phyloP scores from a whole-genome alignment of 2,329 filamentous ascomycete species.

The Beauveria australis region DNA sequence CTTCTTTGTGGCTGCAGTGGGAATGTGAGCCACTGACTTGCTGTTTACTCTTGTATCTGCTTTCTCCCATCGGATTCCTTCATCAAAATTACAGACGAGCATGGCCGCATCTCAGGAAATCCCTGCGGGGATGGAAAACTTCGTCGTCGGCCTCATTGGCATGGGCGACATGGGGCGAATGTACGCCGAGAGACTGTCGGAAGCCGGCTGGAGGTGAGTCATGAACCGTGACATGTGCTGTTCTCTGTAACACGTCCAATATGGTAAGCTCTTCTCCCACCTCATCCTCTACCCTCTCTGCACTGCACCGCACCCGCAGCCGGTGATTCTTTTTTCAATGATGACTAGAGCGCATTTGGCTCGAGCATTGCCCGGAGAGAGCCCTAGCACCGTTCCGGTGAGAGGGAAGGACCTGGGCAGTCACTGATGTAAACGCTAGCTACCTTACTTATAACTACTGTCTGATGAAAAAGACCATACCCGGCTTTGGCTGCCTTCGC shows the following conservation, averaged over 20 bases:
- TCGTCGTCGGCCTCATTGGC: constrained; percentile 87
- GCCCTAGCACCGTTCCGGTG: constrained; percentile 69
- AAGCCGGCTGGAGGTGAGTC: constrained; percentile 87
- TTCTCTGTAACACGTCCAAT: constrained; percentile 14
- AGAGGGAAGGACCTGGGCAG: constrained; percentile 51
- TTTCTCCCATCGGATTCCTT: constrained; percentile 6
- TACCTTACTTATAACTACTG: constrained; percentile 73
- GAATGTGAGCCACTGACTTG: constrained; percentile 19
- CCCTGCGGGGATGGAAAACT: constrained; percentile 51
- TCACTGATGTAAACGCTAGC: constrained; percentile 99
- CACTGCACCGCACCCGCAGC: background rate
- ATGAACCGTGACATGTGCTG: constrained; percentile 8
- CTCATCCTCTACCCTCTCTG: constrained; percentile 6
- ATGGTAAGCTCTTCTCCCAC: constrained; percentile 28
- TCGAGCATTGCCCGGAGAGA: constrained; percentile 77
- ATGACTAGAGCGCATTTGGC: constrained; percentile 99
- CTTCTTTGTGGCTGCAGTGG: background rate
- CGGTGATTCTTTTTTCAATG: constrained; percentile 46
- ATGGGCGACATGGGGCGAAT: constrained; percentile 99
- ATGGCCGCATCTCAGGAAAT: constrained; percentile 21
- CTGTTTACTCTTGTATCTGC: constrained; percentile 14
- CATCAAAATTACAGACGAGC: constrained; percentile 17
- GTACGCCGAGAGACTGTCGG: constrained; percentile 83
- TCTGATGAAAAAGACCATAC: constrained; percentile 56
- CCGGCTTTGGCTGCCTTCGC: constrained; percentile 5